phyloP scores from a whole-genome alignment of 2,329 filamentous ascomycete species.

The Xenosphaeropsis pyriputrescens region DNA sequence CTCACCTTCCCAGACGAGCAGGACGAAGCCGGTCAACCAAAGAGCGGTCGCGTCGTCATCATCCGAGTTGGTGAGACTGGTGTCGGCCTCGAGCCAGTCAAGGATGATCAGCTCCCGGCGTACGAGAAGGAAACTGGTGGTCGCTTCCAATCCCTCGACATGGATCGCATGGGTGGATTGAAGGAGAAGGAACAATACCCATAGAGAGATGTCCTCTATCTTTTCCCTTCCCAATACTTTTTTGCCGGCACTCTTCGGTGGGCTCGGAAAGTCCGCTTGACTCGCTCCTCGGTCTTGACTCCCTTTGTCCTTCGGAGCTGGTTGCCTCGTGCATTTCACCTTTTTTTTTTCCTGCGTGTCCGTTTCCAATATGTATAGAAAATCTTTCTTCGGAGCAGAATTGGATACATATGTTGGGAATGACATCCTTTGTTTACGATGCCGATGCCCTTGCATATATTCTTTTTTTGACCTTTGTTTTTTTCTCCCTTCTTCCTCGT shows the following conservation, averaged over 20 bases:
- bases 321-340: too few species aligned
- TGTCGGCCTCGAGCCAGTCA: conserved; percentile 76
- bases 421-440: too few species aligned
- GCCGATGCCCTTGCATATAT: too few species aligned
- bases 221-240: neutral
- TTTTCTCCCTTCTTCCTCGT: too few species aligned
- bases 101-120: conserved; percentile 63
- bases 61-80: conserved; percentile 82
- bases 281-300: too few species aligned
- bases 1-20: conserved; percentile 97
- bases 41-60: conserved; percentile 78
- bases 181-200: conserved; percentile 54
- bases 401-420: too few species aligned
- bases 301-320: too few species aligned
- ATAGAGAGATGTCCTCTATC: neutral
- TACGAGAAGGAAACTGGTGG: conserved; percentile 71
- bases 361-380: too few species aligned
- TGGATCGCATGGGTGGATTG: conserved; percentile 85
- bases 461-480: too few species aligned
- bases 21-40: conserved; percentile 66
- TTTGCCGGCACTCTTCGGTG: neutral
- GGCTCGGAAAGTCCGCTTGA: too few species aligned
- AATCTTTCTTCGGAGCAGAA: too few species aligned
- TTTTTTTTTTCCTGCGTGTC: too few species aligned
- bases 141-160: conserved; percentile 85